These are phyloP conservation scores for Eimeria nieschulzi DNA, from an alignment of 169 alveolate genomes.

Conservation along the genomic window DNA sequence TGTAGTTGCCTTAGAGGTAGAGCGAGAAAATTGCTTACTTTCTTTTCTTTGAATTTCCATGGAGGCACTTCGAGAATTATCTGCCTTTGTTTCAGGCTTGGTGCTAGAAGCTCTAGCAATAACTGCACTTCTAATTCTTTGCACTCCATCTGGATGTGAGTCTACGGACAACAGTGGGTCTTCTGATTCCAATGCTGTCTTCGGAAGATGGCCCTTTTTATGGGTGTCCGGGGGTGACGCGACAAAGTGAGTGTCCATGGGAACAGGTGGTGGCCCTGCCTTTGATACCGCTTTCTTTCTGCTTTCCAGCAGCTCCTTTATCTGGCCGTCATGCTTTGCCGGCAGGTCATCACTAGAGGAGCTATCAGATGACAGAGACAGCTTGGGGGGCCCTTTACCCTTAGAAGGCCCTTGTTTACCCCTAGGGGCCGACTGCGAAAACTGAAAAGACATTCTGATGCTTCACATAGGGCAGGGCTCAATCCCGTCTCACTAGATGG, in stretches of 20 bases:
- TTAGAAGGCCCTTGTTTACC: too few species aligned
- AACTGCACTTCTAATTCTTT: slow-evolving; percentile 48
- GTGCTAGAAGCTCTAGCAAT: slow-evolving; percentile 9
- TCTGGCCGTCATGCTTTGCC: not conserved
- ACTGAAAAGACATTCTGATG: not conserved
- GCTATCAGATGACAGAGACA: slow-evolving; percentile 57
- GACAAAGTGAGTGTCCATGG: slow-evolving; percentile 29
- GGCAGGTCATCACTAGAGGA: slow-evolving; percentile 50
- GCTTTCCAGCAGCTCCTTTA: too few species aligned
- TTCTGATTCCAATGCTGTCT: slow-evolving; percentile 4
- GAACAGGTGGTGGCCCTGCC: slow-evolving; percentile 28
- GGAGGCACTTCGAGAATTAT: slow-evolving; percentile 19
- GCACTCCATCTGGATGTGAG: slow-evolving; percentile 20
- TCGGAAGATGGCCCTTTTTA: not conserved
- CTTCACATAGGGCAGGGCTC: not conserved
- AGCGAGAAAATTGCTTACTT: slow-evolving; percentile 20
- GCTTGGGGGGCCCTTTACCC: slow-evolving; percentile 33
- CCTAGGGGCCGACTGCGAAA: not conserved
- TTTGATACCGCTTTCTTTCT: too few species aligned
- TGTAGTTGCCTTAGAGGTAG: slow-evolving; percentile 7
- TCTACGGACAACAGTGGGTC: slow-evolving; percentile 44
- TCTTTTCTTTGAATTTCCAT: slow-evolving; percentile 7
- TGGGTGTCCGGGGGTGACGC: not conserved
- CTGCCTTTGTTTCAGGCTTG: not conserved
- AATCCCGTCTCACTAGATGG: not conserved